Conservation (phyloP, 495 filamentous ascomycete species). For the Baudoinia panamericana region DNA sequence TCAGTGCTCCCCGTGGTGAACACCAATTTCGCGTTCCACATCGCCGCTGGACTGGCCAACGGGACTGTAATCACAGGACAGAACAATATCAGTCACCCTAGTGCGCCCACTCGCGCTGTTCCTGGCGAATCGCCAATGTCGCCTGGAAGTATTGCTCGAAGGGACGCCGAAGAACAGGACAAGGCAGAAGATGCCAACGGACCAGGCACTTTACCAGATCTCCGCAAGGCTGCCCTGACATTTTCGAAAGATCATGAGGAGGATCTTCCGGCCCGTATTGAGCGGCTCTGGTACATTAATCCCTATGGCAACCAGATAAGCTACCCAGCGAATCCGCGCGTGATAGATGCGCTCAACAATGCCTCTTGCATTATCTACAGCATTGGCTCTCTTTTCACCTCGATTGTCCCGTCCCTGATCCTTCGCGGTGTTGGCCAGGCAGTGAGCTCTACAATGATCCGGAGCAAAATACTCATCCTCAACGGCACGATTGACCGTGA, state of each 20-base stretch:
- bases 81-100: slow-evolving; percentile 83
- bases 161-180: slow-evolving; percentile 27
- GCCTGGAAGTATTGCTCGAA: slow-evolving; percentile 24
- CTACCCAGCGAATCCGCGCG: slow-evolving; percentile 65
- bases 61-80: slow-evolving; percentile 77
- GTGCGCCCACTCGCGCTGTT: slow-evolving; percentile 36
- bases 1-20: slow-evolving; percentile 81
- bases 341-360: slow-evolving; percentile 48
- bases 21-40: slow-evolving; percentile 87
- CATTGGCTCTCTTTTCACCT: slow-evolving; percentile 71
- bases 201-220: slow-evolving; percentile 65
- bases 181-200: slow-evolving; percentile 74
- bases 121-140: slow-evolving; percentile 25
- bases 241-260: slow-evolving; percentile 64
- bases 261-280: slow-evolving; percentile 63
- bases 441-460: slow-evolving; percentile 30
- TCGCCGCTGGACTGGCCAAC: slow-evolving; percentile 66
- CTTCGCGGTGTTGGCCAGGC: slow-evolving; percentile 49
- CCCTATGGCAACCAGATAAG: slow-evolving; percentile 87
- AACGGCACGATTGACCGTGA: slow-evolving; percentile 77
- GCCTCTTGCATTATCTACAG: slow-evolving; percentile 69
- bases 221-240: slow-evolving; percentile 63
- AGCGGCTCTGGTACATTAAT: slow-evolving; percentile 92
- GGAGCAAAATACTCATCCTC: slow-evolving; percentile 71
- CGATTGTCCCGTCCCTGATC: slow-evolving; percentile 62